Percentiles rank a stretch among this genome's conserved stretches.
These are phyloP conservation scores for Hymenoscyphus repandus DNA, from an alignment of 2,329 filamentous ascomycete species.

Conservation along the genomic window DNA sequence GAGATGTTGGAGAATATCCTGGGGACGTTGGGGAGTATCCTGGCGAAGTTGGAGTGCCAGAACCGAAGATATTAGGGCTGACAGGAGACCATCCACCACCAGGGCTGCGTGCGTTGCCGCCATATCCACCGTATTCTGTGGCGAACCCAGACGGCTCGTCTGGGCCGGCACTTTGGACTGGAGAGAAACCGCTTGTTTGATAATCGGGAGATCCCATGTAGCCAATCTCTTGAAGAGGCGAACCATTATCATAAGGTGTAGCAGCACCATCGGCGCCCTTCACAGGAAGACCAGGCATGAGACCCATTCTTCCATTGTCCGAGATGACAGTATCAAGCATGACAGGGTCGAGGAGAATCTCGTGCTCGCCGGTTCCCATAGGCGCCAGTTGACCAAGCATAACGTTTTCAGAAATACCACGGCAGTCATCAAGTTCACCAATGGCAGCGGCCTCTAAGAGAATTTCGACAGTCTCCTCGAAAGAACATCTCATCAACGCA, in stretches of 20 bases:
- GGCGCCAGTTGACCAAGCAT: slow-evolving; percentile 97
- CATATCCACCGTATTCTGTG: slow-evolving; percentile 49
- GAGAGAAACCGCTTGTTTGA: slow-evolving; percentile 65
- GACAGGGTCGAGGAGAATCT: slow-evolving; percentile 86
- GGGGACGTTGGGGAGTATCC: slow-evolving; percentile 29
- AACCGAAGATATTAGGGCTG: slow-evolving; percentile 45
- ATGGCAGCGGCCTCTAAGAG: slow-evolving; percentile 90
- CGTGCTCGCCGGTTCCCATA: slow-evolving; percentile 94
- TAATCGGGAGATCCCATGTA: slow-evolving; percentile 56
- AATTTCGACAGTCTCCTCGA: slow-evolving; percentile 99
- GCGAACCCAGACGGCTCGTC: slow-evolving; percentile 62
- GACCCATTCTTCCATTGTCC: slow-evolving; percentile 80
- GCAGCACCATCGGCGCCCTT: slow-evolving; percentile 78
- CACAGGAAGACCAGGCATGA: slow-evolving; percentile 72
- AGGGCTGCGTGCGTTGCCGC: slow-evolving; percentile 58
- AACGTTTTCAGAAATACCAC: slow-evolving; percentile 96
- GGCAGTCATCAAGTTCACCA: slow-evolving; percentile 94
- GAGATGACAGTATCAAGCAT: slow-evolving; percentile 95
- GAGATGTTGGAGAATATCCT: slow-evolving; percentile 44
- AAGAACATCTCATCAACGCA: slow-evolving; percentile 98
- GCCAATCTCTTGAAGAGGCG: slow-evolving; percentile 69
- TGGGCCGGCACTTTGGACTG: slow-evolving; percentile 70
- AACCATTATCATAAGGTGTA: slow-evolving; percentile 89
- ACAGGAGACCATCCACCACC: slow-evolving; percentile 60
- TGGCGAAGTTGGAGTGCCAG: slow-evolving; percentile 46